These are phyloP conservation scores for Veloporphyrellus conicus DNA, from an alignment of 1,284 basidiomycete genomes.

Conservation along the genomic window DNA sequence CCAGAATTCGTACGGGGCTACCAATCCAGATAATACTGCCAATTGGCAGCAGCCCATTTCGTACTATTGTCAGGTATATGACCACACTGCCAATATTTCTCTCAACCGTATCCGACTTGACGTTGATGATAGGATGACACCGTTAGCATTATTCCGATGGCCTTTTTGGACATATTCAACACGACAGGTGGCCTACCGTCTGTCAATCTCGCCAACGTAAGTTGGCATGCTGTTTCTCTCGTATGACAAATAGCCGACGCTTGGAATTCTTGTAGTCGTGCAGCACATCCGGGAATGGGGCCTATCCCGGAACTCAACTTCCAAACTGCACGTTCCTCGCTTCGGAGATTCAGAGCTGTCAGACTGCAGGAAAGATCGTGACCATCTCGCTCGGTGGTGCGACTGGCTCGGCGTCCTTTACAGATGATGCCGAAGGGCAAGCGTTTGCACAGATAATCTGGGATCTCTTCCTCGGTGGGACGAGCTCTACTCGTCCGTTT, in stretches of 20 bases:
- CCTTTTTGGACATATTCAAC: conserved; percentile 58
- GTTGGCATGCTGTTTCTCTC: conserved; percentile 9
- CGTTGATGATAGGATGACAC: conserved; percentile 8
- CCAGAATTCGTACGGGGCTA: conserved; percentile 33
- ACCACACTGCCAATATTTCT: background rate
- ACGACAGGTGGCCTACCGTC: conserved; percentile 53
- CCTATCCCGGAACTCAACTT: conserved; percentile 55
- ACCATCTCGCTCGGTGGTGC: conserved; percentile 64
- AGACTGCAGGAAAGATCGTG: conserved; percentile 61
- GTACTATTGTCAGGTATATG: conserved; percentile 24
- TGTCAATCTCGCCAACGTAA: conserved; percentile 58
- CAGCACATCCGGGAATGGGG: conserved; percentile 38
- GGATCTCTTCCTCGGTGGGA: conserved; percentile 61
- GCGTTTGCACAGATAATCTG: conserved; percentile 58
- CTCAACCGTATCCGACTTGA: background rate
- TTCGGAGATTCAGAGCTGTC: conserved; percentile 55
- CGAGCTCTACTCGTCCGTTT: conserved; percentile 50
- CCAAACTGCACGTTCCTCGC: conserved; percentile 57
- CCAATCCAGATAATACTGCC: conserved; percentile 20
- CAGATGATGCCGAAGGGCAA: conserved; percentile 47
- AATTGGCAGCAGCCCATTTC: conserved; percentile 30
- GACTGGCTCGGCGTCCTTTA: conserved; percentile 49
- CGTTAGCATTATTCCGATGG: conserved; percentile 47
- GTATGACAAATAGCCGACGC: background rate
- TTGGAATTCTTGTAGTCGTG: conserved; percentile 31